Evolutionary conservation across 345 rosid species (phyloP), one percentile per base, ranked within the genome.

Genomic region (Linum tenue): DNA sequence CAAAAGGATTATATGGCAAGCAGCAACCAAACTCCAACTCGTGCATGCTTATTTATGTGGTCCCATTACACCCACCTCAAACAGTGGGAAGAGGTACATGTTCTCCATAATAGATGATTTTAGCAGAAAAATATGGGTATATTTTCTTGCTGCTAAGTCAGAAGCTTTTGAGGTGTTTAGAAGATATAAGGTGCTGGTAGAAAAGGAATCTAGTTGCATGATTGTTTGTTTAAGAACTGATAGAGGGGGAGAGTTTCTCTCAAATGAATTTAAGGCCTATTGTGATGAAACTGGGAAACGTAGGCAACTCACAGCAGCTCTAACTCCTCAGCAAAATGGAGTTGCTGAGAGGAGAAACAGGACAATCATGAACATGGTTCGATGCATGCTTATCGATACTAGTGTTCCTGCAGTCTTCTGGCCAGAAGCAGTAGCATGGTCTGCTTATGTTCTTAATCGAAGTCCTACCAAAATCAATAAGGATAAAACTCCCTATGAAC

Each of bases 251-350:
- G 43, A 35, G 43, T 51, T 64, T 14, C 31, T 44, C 7, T 64
- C 43, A 1, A 22, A 37, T 15, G 1, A 36, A 5, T 64, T 64
- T 12, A 37, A 4, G 10, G 0, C 10, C 1, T 64, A 7, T 11
- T 51, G 43, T 0, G 37, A 10, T 0, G 16, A n/a, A 1, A 5
- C 15, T 17, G 2, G 66, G 8, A 63, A n/a, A 40, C 3, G 6
- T 10, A 22, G 66, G 6, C 66, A 63, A 63, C 22, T 63, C 7
- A 63, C 66, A 9, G 16, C 37, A 63, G 7, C 56, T 5, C 9
- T 39, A 5, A 15, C 37, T 3, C 66, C 66, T 41, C 66, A 63
- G 16, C 66, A 63, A 39, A 63, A 63, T 41, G 44, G 5, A n/a
- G 66, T 63, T 7, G 55, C 6, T 3, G 3, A 63, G 14, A 1